Evolutionary conservation across 148 eudicot species (phyloP).

Genomic region (Fallopia convolvulus): DNA sequence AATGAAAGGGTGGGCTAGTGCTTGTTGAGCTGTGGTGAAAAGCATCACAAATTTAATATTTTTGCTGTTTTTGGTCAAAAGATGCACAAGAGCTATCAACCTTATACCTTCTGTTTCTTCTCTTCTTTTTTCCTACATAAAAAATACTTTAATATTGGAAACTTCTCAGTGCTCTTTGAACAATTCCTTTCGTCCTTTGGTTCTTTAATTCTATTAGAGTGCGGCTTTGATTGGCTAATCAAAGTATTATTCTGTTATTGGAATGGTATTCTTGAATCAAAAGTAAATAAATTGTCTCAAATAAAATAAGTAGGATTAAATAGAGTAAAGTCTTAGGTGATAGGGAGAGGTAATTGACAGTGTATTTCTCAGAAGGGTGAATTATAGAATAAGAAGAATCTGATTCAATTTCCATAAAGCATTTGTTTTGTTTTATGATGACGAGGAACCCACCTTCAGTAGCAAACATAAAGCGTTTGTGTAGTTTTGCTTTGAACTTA

Average conservation of each 20-base stretch:
- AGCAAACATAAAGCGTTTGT: not conserved
- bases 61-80: not conserved
- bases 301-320: not conserved
- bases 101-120: not conserved
- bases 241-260: not conserved
- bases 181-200: not conserved
- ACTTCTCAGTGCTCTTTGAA: not conserved
- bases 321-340: not conserved
- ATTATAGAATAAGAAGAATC: not conserved
- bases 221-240: not conserved
- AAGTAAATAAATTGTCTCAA: not conserved
- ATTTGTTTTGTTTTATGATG: not conserved
- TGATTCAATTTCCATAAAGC: not conserved
- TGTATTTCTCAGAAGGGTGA: not conserved
- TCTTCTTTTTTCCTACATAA: too few species aligned
- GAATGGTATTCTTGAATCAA: not conserved
- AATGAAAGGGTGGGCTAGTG: not conserved
- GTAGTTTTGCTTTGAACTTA: not conserved
- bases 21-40: not conserved
- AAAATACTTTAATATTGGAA: not conserved
- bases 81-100: not conserved
- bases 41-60: not conserved
- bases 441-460: too few species aligned
- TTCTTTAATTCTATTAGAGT: not conserved
- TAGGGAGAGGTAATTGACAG: not conserved